Conservation (phyloP, 2,329 filamentous ascomycete genomes). For the Orbilia brochopaga region DNA sequence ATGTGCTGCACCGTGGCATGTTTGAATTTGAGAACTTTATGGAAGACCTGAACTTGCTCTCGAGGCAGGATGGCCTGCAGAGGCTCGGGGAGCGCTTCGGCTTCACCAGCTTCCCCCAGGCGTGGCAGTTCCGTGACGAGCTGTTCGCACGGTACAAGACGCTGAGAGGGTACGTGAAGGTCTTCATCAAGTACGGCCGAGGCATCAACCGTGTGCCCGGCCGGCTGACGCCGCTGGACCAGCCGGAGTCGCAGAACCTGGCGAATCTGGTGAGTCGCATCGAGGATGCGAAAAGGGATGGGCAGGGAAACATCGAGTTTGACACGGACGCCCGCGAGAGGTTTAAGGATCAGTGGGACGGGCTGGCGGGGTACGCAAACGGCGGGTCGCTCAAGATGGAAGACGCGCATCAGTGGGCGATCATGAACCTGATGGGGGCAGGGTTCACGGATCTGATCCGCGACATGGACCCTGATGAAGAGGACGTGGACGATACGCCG, state of each 20-base stretch:
- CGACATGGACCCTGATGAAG: no score
- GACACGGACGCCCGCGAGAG: constrained; percentile 8
- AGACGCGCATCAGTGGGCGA: no score
- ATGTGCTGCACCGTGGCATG: constrained; percentile 5
- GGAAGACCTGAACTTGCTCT: not conserved
- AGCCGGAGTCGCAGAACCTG: not conserved
- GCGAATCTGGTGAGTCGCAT: not conserved
- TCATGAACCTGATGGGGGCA: no score
- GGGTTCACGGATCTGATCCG: no score
- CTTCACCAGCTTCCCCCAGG: not conserved
- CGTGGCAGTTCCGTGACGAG: not conserved
- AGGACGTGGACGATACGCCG: no score
- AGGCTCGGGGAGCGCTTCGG: constrained; percentile 2
- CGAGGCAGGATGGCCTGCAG: not conserved
- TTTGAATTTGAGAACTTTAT: constrained; percentile 1
- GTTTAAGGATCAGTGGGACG: not conserved
- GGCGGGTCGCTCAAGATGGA: no score
- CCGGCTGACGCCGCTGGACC: not conserved
- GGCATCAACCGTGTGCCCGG: not conserved
- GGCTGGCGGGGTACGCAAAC: not conserved
- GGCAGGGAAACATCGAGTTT: not conserved
- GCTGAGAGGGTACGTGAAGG: not conserved
- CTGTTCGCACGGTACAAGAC: not conserved
- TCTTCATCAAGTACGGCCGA: not conserved
- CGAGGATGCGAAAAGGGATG: not conserved